Conservation (phyloP, 2,329 filamentous ascomycete species). For the Claviceps monticola region DNA sequence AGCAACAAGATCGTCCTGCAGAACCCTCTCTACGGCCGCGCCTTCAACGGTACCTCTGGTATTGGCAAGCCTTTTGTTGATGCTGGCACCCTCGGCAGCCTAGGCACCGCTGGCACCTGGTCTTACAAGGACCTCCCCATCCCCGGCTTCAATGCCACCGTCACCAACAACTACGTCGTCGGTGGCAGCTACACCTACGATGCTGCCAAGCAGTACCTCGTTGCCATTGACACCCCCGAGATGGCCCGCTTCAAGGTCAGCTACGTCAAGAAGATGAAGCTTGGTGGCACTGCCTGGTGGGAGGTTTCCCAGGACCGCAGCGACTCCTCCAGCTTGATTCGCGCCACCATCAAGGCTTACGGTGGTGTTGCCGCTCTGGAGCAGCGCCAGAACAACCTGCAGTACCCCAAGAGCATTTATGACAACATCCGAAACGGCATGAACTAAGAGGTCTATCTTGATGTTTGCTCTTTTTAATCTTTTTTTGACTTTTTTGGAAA, state of each 20-base stretch:
- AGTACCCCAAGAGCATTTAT: conserved; percentile 30
- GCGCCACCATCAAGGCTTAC: conserved; percentile 14
- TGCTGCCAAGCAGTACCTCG: conserved; percentile 38
- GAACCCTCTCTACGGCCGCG: conserved; percentile 64
- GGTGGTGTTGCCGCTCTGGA: neutral
- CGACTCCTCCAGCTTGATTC: conserved; percentile 42
- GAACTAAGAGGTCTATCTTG: neutral
- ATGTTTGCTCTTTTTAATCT: neutral
- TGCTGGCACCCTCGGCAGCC: conserved; percentile 39
- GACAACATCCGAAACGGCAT: conserved; percentile 27
- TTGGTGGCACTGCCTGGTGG: conserved; percentile 78
- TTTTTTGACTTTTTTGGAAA: neutral
- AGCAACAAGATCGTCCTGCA: conserved; percentile 57
- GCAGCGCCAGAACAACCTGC: conserved; percentile 5
- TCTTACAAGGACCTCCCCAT: conserved; percentile 60
- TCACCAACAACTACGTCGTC: conserved; percentile 40
- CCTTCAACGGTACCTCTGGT: conserved; percentile 54
- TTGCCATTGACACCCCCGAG: conserved; percentile 53
- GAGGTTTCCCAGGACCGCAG: conserved; percentile 55
- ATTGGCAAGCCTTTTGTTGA: conserved; percentile 50
- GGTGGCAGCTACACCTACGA: conserved; percentile 62
- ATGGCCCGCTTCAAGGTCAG: conserved; percentile 46
- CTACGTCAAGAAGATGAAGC: conserved; percentile 43
- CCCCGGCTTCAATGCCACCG: conserved; percentile 31
- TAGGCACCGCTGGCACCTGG: conserved; percentile 49